A percentile compares a stretch with the other conserved stretches of the same genome.
Conservation (phyloP, 176 grass and related monocot genomes). For the Carex cristatella region DNA sequence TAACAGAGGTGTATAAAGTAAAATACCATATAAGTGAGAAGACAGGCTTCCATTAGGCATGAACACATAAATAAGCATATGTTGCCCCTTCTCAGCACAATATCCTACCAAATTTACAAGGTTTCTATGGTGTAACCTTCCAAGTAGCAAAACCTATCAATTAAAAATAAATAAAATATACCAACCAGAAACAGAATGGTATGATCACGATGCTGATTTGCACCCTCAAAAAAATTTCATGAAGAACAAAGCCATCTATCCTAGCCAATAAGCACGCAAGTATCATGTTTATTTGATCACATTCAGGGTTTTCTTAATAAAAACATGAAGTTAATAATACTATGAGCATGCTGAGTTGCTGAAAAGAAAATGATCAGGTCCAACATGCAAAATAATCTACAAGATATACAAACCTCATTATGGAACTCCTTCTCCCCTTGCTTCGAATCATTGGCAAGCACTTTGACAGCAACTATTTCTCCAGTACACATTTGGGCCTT, state of each 20-base stretch:
- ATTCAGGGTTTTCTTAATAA: not conserved
- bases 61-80: constrained; percentile 90
- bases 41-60: constrained; percentile 94
- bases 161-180: constrained; percentile 20
- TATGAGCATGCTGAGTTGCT: not conserved
- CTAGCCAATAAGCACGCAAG: not conserved
- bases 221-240: not conserved
- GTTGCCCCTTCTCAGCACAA: constrained; percentile 85
- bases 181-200: not conserved
- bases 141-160: constrained; percentile 85
- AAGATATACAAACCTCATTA: constrained; percentile 57
- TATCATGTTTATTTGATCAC: not conserved
- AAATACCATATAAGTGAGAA: constrained; percentile 90
- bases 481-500: constrained; percentile 85
- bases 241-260: not conserved
- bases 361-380: constrained; percentile 4
- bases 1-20: constrained; percentile 9
- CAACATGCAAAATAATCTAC: not conserved
- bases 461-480: constrained; percentile 86
- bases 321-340: not conserved
- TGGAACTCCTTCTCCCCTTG: constrained; percentile 98
- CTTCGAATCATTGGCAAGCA: constrained; percentile 79
- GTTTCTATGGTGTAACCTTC: constrained; percentile 91
- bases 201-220: not conserved
- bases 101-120: constrained; percentile 99